These are phyloP conservation scores for Phytophthora pini DNA, from an alignment of 352 stramenopile species.

Conservation along the genomic window DNA sequence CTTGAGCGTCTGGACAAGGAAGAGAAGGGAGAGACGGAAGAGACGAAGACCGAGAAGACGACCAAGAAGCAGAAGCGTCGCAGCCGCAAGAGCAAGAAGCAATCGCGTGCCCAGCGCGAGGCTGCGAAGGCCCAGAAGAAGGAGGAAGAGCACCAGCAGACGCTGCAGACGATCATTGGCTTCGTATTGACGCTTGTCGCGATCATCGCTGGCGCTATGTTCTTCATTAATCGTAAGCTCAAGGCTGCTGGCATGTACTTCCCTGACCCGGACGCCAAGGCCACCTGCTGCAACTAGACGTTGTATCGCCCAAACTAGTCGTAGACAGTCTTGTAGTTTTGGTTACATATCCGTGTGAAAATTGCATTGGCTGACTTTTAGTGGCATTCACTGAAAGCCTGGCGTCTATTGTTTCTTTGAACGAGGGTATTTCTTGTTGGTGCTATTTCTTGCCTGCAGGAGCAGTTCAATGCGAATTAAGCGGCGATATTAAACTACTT, in stretches of 20 bases:
- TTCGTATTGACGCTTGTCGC: constrained; percentile 77
- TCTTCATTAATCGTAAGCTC: constrained; percentile 86
- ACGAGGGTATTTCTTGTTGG: constrained; percentile 19
- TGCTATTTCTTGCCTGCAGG: constrained; percentile 20
- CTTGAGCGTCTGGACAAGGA: constrained; percentile 53
- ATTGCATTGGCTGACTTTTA: constrained; percentile 26
- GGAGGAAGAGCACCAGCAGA: constrained; percentile 70
- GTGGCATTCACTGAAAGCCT: constrained; percentile 11
- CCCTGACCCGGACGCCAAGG: constrained; percentile 60
- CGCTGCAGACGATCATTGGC: constrained; percentile 70
- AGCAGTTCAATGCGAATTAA: constrained; percentile 7
- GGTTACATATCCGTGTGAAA: constrained; percentile 11
- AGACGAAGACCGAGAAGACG: constrained; percentile 37
- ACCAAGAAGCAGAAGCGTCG: constrained; percentile 55
- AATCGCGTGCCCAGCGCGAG: constrained; percentile 56
- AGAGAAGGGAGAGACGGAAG: constrained; percentile 42
- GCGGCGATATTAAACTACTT: constrained; percentile 33
- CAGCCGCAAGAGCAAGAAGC: constrained; percentile 76
- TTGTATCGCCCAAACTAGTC: constrained; percentile 6
- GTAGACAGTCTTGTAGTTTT: constrained; percentile 23
- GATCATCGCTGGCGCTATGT: constrained; percentile 58
- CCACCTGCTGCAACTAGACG: constrained; percentile 60
- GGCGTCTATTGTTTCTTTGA: constrained; percentile 21
- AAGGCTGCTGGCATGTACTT: constrained; percentile 85
- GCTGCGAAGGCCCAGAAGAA: constrained; percentile 67